Percentiles rank a stretch among this genome's conserved stretches.
These are phyloP conservation scores for Suillus lakei DNA, from an alignment of 768 basidiomycete genomes.

Conservation along the genomic window DNA sequence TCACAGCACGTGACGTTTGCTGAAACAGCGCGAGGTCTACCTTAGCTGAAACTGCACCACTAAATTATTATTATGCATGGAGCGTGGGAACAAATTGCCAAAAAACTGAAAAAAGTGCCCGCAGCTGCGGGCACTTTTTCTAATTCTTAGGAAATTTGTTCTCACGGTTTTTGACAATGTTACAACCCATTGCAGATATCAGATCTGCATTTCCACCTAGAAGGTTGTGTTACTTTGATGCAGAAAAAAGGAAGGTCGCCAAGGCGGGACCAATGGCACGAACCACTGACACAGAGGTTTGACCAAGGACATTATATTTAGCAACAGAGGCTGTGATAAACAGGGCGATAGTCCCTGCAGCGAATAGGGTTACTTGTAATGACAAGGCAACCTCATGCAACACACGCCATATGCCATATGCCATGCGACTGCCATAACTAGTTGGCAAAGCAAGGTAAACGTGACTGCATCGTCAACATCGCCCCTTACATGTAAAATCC, in stretches of 20 bases:
- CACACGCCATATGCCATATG: constrained; percentile 49
- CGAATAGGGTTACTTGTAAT: constrained; percentile 7
- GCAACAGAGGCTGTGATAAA: constrained; percentile 58
- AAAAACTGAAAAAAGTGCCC: too few species aligned
- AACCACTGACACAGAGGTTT: constrained; percentile 49
- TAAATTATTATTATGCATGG: too few species aligned
- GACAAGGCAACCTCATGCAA: background rate
- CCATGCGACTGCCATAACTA: constrained; percentile 35
- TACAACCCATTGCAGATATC: too few species aligned
- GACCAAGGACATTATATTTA: constrained; percentile 54
- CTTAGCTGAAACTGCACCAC: too few species aligned
- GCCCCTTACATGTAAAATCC: constrained; percentile 36
- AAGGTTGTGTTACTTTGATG: constrained; percentile 52
- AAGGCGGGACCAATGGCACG: constrained; percentile 54
- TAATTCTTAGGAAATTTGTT: too few species aligned
- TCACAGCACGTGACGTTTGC: too few species aligned
- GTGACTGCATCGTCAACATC: constrained; percentile 42
- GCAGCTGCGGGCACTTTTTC: too few species aligned
- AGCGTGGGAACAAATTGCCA: too few species aligned
- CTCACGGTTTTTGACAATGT: too few species aligned
- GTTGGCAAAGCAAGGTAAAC: constrained; percentile 36
- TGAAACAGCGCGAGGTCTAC: too few species aligned
- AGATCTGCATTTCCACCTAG: constrained; percentile 57
- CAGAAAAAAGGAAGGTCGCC: constrained; percentile 54
- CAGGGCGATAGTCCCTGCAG: constrained; percentile 54